Evolutionary conservation across 1,284 basidiomycete species (phyloP), one percentile per base, ranked within the genome.

Genomic region (Boletellus sp.): DNA sequence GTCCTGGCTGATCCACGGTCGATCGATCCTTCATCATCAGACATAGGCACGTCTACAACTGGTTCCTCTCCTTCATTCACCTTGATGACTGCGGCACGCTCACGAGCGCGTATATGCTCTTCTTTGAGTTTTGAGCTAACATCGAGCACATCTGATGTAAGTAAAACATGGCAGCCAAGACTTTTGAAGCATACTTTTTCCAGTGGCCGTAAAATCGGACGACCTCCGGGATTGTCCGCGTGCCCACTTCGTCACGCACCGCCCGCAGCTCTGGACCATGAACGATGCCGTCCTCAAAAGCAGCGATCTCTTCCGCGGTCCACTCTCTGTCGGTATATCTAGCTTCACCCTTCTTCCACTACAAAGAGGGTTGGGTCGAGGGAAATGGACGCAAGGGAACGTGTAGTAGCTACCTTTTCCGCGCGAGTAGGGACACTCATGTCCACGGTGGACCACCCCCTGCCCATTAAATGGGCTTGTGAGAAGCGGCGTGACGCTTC

Each of bases 121-220:
- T 88, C 85, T 37, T 80, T 77, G 22, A 90, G 74, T 61, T 79
- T 84, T 47, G 71, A 69, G 59, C 86, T 89, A 60, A 15, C 37
- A 47, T 43, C 47, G 7, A 47, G 35, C 10, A 3, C 30, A 32
- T 15, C 13, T 32, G 12, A 39, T 59, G 40, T 67, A 48, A 63
- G 53, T 51, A 55, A 47, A 47, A 43, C 26, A 36, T 2, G 32
- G 19, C 52, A 50, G 46, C 13, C 44, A 37, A 51, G n/a, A 42
- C 35, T 47, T 44, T 33, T n/a, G 30, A 50, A 39, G 65, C 72
- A 35, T 60, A 89, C 88, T 81, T 89, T 75, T 93, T 93, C 91
- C 91, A 93, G 49, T 81, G 81, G 8, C 85, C 88, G 61, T 91
- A 93, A 70, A 85, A 91, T 15, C 91, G 82, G 26, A 94, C 89